A percentile compares a stretch with the other conserved stretches of the same genome.
Evolutionary conservation across 495 filamentous ascomycete genomes (phyloP).

Genomic region (Lasiosphaeriaceae sp.): DNA sequence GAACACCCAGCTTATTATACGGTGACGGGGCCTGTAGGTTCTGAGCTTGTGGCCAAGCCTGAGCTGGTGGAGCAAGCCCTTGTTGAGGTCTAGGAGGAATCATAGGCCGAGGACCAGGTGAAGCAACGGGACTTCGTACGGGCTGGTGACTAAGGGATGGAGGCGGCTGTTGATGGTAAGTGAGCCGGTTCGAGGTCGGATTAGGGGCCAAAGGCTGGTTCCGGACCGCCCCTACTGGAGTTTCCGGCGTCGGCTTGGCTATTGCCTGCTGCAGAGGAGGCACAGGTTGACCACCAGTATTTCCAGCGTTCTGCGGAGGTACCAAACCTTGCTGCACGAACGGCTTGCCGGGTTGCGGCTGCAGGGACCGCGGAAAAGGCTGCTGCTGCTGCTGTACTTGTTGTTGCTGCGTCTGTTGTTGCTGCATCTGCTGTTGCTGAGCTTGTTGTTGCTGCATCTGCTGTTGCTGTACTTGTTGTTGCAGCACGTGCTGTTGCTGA

Average conservation of each 20-base stretch:
- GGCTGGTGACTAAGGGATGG: conserved; percentile 18
- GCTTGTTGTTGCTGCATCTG: background rate
- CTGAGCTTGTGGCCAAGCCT: conserved; percentile 18
- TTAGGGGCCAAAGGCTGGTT: conserved; percentile 9
- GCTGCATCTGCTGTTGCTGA: background rate
- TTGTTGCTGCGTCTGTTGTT: background rate
- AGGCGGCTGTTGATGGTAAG: conserved; percentile 15
- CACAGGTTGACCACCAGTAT: conserved; percentile 20
- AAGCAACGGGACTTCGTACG: conserved; percentile 6
- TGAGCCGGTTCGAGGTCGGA: conserved; percentile 1
- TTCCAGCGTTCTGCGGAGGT: conserved; percentile 34
- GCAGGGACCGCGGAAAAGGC: conserved; percentile 20
- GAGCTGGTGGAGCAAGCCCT: conserved; percentile 17
- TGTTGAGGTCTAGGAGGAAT: conserved; percentile 14
- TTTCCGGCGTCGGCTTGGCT: conserved; percentile 10
- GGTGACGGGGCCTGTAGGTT: conserved; percentile 23
- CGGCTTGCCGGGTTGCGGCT: conserved; percentile 20
- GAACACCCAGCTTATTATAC: conserved; percentile 19
- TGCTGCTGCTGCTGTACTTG: conserved; percentile 14
- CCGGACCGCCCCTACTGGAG: background rate
- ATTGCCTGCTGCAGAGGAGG: conserved; percentile 29
- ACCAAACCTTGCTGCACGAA: conserved; percentile 29
- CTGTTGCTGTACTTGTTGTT: background rate
- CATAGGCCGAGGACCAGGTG: conserved; percentile 22
- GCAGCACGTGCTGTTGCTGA: background rate